Conservation (phyloP, 2,329 filamentous ascomycete species). For the Aschersonia sp. region DNA sequence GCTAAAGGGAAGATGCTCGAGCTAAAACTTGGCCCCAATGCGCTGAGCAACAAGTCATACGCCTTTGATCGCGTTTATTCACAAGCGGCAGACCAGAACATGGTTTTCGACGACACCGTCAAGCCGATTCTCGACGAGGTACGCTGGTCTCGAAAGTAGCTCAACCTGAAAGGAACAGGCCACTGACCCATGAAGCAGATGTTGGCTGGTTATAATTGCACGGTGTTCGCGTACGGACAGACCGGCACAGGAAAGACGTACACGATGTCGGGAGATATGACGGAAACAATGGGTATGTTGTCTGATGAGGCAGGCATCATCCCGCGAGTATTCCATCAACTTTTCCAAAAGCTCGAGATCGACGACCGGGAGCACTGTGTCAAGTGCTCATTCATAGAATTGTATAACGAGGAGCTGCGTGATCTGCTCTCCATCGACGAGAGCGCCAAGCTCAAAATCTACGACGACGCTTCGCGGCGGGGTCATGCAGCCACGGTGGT, state of each 20-base stretch:
- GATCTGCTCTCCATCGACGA: constrained; percentile 79
- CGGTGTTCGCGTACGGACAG: constrained; percentile 96
- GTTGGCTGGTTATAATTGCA: constrained; percentile 90
- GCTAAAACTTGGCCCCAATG: constrained; percentile 81
- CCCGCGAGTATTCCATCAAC: constrained; percentile 71
- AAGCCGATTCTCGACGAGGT: constrained; percentile 88
- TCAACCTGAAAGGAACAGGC: too few relatives aligned
- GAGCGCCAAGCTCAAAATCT: constrained; percentile 80
- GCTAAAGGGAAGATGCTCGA: constrained; percentile 74
- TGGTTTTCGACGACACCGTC: constrained; percentile 92
- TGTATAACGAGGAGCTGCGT: constrained; percentile 94
- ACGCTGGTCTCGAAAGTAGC: constrained; percentile 11
- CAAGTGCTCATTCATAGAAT: constrained; percentile 95
- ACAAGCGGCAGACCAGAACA: constrained; percentile 79
- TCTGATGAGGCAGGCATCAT: constrained; percentile 93
- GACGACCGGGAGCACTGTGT: constrained; percentile 75
- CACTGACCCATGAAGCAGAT: constrained; percentile 40
- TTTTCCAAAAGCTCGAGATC: constrained; percentile 72
- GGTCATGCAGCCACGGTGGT: constrained; percentile 78
- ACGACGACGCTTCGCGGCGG: constrained; percentile 75
- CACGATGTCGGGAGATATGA: constrained; percentile 98
- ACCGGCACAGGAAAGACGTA: constrained; percentile 98
- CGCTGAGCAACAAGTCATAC: constrained; percentile 90
- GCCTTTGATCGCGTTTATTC: constrained; percentile 96
- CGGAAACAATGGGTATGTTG: constrained; percentile 66